A percentile compares a stretch with the other conserved stretches of the same genome.
These are phyloP conservation scores for Chrysoporthe austroafricana DNA, from an alignment of 2,329 filamentous ascomycete species.

Conservation along the genomic window DNA sequence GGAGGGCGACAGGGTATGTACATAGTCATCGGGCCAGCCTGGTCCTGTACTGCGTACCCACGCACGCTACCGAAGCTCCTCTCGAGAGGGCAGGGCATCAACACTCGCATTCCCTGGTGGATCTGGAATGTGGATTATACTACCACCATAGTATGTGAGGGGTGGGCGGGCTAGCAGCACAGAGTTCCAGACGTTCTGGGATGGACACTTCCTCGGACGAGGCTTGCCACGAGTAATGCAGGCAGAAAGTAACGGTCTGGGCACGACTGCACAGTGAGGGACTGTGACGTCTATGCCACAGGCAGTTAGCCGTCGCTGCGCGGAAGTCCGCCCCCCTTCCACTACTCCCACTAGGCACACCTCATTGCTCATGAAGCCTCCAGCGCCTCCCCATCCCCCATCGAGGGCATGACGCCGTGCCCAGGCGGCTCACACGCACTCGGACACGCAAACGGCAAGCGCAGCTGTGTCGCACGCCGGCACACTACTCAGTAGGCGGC, in stretches of 20 bases:
- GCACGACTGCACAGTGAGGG: neutral
- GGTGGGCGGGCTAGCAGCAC: neutral
- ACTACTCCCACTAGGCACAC: neutral
- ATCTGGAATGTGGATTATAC: slow-evolving; percentile 2
- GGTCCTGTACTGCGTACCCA: too few relatives aligned
- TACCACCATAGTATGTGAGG: neutral
- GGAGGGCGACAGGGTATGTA: neutral
- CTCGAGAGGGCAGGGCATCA: too few relatives aligned
- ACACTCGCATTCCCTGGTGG: neutral
- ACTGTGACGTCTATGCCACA: slow-evolving; percentile 4
- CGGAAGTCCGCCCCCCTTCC: neutral
- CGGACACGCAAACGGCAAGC: slow-evolving; percentile 5
- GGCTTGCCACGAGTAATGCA: neutral
- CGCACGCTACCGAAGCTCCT: too few relatives aligned
- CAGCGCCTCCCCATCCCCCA: neutral
- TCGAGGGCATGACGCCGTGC: neutral
- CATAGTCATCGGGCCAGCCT: too few relatives aligned
- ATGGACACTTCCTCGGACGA: neutral
- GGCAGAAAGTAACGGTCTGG: neutral
- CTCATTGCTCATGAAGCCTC: too few relatives aligned
- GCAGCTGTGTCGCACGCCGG: neutral
- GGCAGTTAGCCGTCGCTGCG: neutral
- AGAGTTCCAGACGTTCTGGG: slow-evolving; percentile 6
- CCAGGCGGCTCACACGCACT: neutral
- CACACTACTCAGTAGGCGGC: neutral